A percentile compares a stretch with the other conserved stretches of the same genome.
Conservation (phyloP, 352 stramenopile species). For the Pythium pyrilobum region DNA sequence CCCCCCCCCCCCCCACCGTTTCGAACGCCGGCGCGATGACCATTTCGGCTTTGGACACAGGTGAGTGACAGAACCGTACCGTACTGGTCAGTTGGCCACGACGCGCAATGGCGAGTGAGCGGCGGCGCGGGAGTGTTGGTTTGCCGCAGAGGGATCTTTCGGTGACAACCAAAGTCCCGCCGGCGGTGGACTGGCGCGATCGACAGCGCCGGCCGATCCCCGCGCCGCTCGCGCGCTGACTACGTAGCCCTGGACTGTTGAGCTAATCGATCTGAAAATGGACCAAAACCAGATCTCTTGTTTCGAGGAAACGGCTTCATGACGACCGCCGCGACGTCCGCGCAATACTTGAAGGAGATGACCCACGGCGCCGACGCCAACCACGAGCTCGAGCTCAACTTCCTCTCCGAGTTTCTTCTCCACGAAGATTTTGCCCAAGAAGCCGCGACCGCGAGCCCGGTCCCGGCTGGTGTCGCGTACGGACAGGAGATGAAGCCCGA, state of each 20-base stretch:
- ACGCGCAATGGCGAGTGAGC: neutral
- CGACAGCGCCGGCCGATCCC: too few species aligned
- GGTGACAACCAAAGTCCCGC: neutral
- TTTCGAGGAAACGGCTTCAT: conserved; percentile 16
- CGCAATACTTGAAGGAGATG: conserved; percentile 14
- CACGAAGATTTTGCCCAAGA: conserved; percentile 28
- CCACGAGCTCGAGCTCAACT: conserved; percentile 32
- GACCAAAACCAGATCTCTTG: conserved; percentile 6
- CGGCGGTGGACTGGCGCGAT: neutral
- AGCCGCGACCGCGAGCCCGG: neutral
- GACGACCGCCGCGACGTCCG: conserved; percentile 9
- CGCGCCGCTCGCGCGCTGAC: too few species aligned
- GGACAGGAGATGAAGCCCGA: conserved; percentile 13
- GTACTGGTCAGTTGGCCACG: too few species aligned
- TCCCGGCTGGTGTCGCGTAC: neutral
- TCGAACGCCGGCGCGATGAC: conserved; percentile 3
- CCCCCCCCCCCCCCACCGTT: neutral
- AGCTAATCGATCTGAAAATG: conserved; percentile 13
- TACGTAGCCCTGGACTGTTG: conserved; percentile 15
- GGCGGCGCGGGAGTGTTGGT: neutral
- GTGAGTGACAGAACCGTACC: too few species aligned
- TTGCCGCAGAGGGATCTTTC: neutral
- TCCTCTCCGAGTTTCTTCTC: conserved; percentile 46
- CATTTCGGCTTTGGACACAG: conserved; percentile 20
- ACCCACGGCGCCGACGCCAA: neutral